These are phyloP conservation scores for Bruguiera parviflora DNA, from an alignment of 345 rosid species.

Conservation along the genomic window DNA sequence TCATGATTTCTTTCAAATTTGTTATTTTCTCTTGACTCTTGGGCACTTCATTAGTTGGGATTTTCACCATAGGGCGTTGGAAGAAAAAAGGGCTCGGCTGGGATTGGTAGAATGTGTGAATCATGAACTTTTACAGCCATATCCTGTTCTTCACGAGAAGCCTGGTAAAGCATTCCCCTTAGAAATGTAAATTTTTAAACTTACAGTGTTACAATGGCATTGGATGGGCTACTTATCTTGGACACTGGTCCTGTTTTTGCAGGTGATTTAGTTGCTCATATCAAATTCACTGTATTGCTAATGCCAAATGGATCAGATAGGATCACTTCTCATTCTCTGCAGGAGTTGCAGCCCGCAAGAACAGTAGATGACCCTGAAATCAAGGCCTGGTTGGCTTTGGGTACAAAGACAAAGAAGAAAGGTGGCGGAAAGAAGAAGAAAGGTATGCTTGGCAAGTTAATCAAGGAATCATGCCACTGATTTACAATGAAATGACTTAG, in stretches of 20 bases:
- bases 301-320: conserved; percentile 98
- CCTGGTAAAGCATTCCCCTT: conserved; percentile 47
- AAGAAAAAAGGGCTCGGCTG: conserved; percentile 93
- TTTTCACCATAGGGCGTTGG: conserved; percentile 61
- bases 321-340: conserved; percentile 72
- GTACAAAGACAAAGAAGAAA: conserved; percentile 82
- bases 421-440: conserved; percentile 99
- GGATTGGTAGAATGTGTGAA: conserved; percentile 96
- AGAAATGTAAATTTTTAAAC: neutral
- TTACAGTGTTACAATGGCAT: neutral
- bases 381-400: conserved; percentile 95
- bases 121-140: conserved; percentile 92
- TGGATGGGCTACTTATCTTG: neutral
- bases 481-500: too few species aligned
- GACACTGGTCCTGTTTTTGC: conserved; percentile 8
- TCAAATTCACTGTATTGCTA: conserved; percentile 82
- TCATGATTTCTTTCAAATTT: neutral
- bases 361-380: conserved; percentile 83
- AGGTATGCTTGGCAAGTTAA: conserved; percentile 36
- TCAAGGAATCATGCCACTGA: too few species aligned
- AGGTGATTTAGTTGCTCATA: conserved; percentile 91
- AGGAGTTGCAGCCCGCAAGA: conserved; percentile 74
- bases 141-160: conserved; percentile 94
- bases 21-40: too few species aligned
- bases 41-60: neutral